Conservation (phyloP, 139 green algal species). For the Tetraselmis chui region DNA sequence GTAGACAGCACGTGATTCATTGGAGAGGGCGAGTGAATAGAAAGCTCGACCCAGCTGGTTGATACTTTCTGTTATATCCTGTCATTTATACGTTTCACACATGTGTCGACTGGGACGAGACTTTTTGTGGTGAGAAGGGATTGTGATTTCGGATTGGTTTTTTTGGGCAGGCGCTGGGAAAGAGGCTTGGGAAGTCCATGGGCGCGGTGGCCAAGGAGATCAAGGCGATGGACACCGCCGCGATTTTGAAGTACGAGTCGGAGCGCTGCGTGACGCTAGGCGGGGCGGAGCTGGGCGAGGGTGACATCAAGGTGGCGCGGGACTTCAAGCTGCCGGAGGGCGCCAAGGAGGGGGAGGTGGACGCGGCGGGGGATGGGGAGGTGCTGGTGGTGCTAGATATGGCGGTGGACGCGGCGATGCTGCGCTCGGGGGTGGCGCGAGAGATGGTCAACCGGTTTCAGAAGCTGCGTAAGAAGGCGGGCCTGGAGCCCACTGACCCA, state of each 20-base stretch:
- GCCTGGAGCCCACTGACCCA: constrained; percentile 57
- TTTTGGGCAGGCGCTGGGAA: constrained; percentile 64
- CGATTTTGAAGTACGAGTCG: constrained; percentile 63
- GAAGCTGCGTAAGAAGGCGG: constrained; percentile 88
- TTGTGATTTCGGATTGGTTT: too few species aligned
- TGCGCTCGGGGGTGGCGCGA: constrained; percentile 65
- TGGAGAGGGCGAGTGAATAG: too few species aligned
- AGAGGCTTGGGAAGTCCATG: constrained; percentile 80
- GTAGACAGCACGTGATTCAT: too few species aligned
- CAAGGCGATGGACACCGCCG: constrained; percentile 32
- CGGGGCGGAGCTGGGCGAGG: constrained; percentile 49
- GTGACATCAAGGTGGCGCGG: constrained; percentile 73
- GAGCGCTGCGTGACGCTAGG: constrained; percentile 49
- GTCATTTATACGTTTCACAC: too few species aligned
- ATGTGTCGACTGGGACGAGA: too few species aligned
- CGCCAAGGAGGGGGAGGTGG: constrained; percentile 43
- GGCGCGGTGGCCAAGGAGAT: constrained; percentile 54
- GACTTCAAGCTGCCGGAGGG: constrained; percentile 71
- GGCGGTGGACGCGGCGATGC: constrained; percentile 49
- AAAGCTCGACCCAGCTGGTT: too few species aligned
- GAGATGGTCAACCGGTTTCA: constrained; percentile 95
- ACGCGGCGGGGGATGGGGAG: constrained; percentile 77
- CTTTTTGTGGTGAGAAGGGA: too few species aligned
- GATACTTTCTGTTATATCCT: too few species aligned
- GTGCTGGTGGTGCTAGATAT: constrained; percentile 92